Percentiles rank a stretch among this genome's conserved stretches.
Conservation (phyloP, 768 basidiomycete genomes). For the Naganishia friedmannii region DNA sequence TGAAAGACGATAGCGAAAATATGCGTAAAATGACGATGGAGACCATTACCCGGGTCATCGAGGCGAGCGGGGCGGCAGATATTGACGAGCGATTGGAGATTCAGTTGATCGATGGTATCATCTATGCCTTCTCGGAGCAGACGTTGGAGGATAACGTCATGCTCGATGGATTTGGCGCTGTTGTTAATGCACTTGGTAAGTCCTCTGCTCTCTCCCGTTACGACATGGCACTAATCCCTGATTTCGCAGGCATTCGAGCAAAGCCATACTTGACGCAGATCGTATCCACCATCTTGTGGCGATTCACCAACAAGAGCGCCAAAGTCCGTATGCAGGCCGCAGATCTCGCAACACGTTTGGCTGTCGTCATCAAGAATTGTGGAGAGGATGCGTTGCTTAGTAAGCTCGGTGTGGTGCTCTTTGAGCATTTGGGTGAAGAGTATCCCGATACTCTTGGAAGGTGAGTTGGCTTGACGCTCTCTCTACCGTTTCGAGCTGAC, state of each 20-base stretch:
- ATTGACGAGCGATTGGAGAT: slow-evolving; percentile 94
- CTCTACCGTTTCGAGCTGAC: not conserved
- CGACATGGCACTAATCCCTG: not conserved
- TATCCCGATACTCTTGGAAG: slow-evolving; percentile 95
- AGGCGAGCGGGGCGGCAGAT: slow-evolving; percentile 90
- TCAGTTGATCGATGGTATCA: slow-evolving; percentile 93
- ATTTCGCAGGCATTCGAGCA: slow-evolving; percentile 70
- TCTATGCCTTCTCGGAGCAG: slow-evolving; percentile 99
- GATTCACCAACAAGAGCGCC: slow-evolving; percentile 97
- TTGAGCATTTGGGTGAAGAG: slow-evolving; percentile 98
- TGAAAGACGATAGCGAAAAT: slow-evolving; percentile 64
- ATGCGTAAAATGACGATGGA: slow-evolving; percentile 99
- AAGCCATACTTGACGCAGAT: slow-evolving; percentile 99
- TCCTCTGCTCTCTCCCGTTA: slow-evolving; percentile 4
- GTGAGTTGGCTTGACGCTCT: slow-evolving; percentile 48
- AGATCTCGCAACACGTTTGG: slow-evolving; percentile 92
- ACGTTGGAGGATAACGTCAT: slow-evolving; percentile 98
- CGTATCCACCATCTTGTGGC: slow-evolving; percentile 98
- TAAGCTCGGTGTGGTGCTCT: slow-evolving; percentile 92
- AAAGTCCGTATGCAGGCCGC: slow-evolving; percentile 99
- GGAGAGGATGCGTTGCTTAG: slow-evolving; percentile 93
- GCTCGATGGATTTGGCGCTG: slow-evolving; percentile 96
- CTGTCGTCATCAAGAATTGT: slow-evolving; percentile 97
- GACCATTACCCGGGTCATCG: slow-evolving; percentile 94
- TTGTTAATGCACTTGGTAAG: slow-evolving; percentile 82